Evolutionary conservation across 176 grass and related monocot species (phyloP).

Genomic region (Triticum monococcum): DNA sequence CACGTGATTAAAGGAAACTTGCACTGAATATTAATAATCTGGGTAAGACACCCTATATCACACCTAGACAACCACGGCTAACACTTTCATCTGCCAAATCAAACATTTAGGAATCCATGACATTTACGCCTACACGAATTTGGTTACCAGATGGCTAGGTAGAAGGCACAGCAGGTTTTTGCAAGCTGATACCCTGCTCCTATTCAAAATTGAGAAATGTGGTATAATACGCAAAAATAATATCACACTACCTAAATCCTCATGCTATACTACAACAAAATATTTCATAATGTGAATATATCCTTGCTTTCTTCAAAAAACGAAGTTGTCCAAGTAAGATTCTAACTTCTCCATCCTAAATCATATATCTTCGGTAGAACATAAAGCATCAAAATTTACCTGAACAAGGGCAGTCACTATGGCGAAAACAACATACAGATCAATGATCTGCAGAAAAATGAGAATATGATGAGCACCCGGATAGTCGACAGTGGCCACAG

Average conservation of each 20-base stretch:
- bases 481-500: background rate
- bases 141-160: background rate
- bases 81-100: background rate
- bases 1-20: background rate
- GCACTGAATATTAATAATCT: background rate
- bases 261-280: background rate
- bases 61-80: background rate
- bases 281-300: background rate
- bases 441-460: conserved; percentile 65
- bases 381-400: conserved; percentile 17
- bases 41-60: background rate
- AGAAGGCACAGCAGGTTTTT: background rate
- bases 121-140: background rate
- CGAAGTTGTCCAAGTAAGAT: background rate
- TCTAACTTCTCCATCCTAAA: background rate
- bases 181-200: background rate
- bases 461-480: background rate
- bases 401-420: conserved; percentile 65
- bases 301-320: background rate
- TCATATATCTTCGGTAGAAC: background rate
- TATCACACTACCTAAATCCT: background rate
- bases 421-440: conserved; percentile 73
- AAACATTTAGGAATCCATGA: background rate
- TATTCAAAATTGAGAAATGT: background rate
- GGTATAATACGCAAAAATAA: background rate